Conservation (phyloP, 78 protist genomes). For the Cavenderia fasciculata region DNA sequence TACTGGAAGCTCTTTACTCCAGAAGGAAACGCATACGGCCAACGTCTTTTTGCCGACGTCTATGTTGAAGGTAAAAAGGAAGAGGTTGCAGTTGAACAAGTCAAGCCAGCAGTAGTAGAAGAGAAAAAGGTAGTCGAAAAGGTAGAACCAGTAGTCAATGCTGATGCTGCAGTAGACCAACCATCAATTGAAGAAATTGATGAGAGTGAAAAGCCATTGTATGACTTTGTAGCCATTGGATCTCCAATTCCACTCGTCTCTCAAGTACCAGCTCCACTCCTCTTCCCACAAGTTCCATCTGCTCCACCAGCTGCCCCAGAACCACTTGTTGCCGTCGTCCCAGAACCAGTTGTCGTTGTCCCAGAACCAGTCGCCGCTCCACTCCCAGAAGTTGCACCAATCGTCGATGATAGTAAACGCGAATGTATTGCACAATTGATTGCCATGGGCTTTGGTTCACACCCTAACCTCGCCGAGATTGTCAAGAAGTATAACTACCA, state of each 20-base stretch:
- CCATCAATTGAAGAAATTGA: slow-evolving; percentile 14
- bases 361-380: background rate
- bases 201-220: background rate
- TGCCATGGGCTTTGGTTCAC: slow-evolving; percentile 54
- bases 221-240: background rate
- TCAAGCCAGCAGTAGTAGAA: background rate
- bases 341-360: background rate
- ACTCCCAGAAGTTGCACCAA: slow-evolving; percentile 11
- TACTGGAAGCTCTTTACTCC: slow-evolving; percentile 77
- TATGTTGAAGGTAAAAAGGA: slow-evolving; percentile 25
- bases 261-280: slow-evolving; percentile 5
- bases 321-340: background rate
- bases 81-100: background rate
- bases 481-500: slow-evolving; percentile 44
- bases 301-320: background rate
- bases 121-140: background rate
- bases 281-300: background rate
- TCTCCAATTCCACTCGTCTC: background rate
- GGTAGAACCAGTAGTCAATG: background rate
- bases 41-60: slow-evolving; percentile 46
- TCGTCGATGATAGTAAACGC: slow-evolving; percentile 36
- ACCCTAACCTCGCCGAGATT: slow-evolving; percentile 24
- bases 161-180: slow-evolving; percentile 13
- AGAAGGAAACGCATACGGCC: slow-evolving; percentile 72
- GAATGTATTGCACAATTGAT: slow-evolving; percentile 39